Conservation (phyloP, 2,329 filamentous ascomycete species). For the Fusarium bactridioides region DNA sequence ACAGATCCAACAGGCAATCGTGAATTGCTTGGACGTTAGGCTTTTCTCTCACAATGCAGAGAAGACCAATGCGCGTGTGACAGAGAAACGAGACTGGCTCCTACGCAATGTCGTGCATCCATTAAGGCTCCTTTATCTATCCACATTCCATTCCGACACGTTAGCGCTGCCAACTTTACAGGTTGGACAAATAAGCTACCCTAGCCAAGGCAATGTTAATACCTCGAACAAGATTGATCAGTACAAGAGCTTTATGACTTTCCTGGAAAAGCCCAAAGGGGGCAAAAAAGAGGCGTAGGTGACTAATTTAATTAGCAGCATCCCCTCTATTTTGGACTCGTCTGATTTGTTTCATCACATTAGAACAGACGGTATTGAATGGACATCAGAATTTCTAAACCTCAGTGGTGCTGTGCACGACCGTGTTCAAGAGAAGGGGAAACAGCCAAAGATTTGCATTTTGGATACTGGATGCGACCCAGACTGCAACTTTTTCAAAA, state of each 20-base stretch:
- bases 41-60: fast-evolving
- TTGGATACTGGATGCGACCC: background rate
- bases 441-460: background rate
- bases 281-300: too few species aligned
- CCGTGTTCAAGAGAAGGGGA: fast-evolving
- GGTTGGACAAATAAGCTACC: fast-evolving
- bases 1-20: too few species aligned
- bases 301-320: fast-evolving
- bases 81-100: too few species aligned
- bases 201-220: fast-evolving
- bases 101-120: too few species aligned
- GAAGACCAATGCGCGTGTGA: too few species aligned
- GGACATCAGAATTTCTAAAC: background rate
- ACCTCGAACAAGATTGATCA: fast-evolving
- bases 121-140: too few species aligned
- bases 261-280: too few species aligned
- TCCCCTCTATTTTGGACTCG: fast-evolving
- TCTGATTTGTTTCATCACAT: too few species aligned
- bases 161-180: too few species aligned
- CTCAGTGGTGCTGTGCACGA: fast-evolving
- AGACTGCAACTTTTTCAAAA: background rate
- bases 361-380: too few species aligned
- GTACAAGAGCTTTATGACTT: too few species aligned
- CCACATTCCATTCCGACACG: fast-evolving
- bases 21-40: too few species aligned